Evolutionary conservation across 345 rosid genomes (phyloP).

Genomic region (Passiflora organensis): DNA sequence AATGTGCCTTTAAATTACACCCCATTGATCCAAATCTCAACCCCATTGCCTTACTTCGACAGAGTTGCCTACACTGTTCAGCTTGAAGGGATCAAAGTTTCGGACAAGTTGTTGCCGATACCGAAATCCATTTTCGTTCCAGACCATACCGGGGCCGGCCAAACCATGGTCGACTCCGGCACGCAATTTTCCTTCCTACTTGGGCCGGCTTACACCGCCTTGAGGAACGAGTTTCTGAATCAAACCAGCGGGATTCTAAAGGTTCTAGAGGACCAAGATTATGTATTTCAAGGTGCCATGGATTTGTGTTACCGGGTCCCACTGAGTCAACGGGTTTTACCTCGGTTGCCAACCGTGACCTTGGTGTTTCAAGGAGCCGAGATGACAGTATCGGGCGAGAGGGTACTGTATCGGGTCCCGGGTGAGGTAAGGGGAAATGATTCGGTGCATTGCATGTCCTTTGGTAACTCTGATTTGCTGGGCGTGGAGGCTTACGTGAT

Average conservation of each 20-base stretch:
- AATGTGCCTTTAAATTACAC: constrained; percentile 62
- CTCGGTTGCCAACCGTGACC: constrained; percentile 53
- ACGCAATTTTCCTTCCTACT: constrained; percentile 86
- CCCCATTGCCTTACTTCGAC: constrained; percentile 75
- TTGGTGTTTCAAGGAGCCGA: constrained; percentile 77
- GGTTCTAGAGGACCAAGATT: constrained; percentile 60
- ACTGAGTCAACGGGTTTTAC: constrained; percentile 17
- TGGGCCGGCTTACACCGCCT: constrained; percentile 68
- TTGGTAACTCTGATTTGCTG: constrained; percentile 82
- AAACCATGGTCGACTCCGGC: constrained; percentile 93
- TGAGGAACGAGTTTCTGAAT: constrained; percentile 53
- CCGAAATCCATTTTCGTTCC: constrained; percentile 62
- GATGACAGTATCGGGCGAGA: constrained; percentile 56
- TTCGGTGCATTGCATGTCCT: constrained; percentile 70
- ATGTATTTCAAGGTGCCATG: constrained; percentile 87
- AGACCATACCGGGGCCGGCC: constrained; percentile 95
- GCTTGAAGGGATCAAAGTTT: constrained; percentile 79
- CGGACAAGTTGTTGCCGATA: constrained; percentile 44
- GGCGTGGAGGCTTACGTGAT: constrained; percentile 86
- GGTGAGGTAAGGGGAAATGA: constrained; percentile 53
- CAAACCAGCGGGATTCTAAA: constrained; percentile 44
- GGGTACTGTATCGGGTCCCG: constrained; percentile 55
- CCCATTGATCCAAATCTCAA: constrained; percentile 56
- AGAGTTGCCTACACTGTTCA: constrained; percentile 88
- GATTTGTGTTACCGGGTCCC: constrained; percentile 70